Base-by-base conservation (phyloP, 805 yeast genomes). In the Myxozyma lipomycoides region DNA sequence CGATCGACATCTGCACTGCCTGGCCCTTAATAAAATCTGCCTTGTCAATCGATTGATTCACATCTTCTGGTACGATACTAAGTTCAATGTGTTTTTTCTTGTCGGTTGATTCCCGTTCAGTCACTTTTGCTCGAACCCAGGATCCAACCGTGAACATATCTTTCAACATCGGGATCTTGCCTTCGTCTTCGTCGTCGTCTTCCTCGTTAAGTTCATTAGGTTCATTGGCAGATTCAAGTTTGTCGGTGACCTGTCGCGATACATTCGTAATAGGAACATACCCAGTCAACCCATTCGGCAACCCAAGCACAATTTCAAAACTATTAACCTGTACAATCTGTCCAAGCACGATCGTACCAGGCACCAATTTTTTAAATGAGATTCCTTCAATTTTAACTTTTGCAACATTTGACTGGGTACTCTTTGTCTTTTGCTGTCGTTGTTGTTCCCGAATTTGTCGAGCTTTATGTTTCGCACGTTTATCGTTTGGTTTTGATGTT, bases 91-190 rank as follows among this genome's bases (percentile, higher is more conserved):
- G 79, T 66, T 81, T 85, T 65, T 78, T 79, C 39, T 67, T 66
- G 41, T 69, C 62, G 12, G 65, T 61, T n/a, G 73, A 68, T 25
- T 74, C 65, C 19, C 80, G 73, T 38, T 78, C 79, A 6, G 78
- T 76, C n/a, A 90, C 90, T 40, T 75, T 69, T 26, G 95, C 96
- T 60, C 93, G 79, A 38, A 93, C 70, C 88, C 93, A 91, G 66
- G 86, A 91, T 7, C 98, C 98, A 35, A 79, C 61, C 32, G 67
- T 66, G 69, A 90, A 88, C 45, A 78, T 65, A 1, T 72, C 64
- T 1, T 70, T 65, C 48, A 85, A 72, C 17, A 72, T 70, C 5
- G 95, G 95, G 48, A 83, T 72, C 38, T 74, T 37, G 4, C n/a
- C 25, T 4, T 46, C 47, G 18, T 43, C 46, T n/a, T 22, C 28